Conservation (phyloP, 169 alveolate species). For the Sarcocystis neurona region DNA sequence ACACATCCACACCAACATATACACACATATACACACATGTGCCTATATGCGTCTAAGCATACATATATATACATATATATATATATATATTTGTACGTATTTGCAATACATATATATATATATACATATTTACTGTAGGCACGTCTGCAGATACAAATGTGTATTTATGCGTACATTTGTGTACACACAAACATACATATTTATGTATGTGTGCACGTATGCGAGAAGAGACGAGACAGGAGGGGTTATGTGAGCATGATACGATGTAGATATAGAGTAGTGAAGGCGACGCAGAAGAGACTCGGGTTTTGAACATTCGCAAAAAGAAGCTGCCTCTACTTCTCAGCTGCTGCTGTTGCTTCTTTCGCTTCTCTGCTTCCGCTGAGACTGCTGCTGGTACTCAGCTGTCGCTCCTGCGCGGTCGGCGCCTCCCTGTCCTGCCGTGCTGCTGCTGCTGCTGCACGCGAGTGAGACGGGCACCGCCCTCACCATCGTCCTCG, state of each 20-base stretch:
- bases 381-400: neutral
- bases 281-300: no score
- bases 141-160: neutral
- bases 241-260: no score
- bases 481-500: no score
- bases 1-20: neutral
- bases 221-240: neutral
- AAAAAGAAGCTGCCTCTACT: neutral
- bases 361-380: conserved; percentile 20
- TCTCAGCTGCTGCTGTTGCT: neutral
- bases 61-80: neutral
- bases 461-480: no score
- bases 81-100: neutral
- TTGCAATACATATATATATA: neutral
- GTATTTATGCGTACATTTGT: neutral
- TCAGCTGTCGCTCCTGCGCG: neutral
- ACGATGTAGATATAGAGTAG: no score
- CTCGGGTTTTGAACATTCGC: no score
- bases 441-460: neutral
- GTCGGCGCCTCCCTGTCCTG: neutral
- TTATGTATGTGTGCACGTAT: neutral
- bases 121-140: neutral
- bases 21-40: neutral
- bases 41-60: neutral
- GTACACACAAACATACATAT: neutral